Percentiles rank a stretch among this genome's conserved stretches.
phyloP scores from a whole-genome alignment of 2,329 filamentous ascomycete species.

The Polytolypa hystricis region DNA sequence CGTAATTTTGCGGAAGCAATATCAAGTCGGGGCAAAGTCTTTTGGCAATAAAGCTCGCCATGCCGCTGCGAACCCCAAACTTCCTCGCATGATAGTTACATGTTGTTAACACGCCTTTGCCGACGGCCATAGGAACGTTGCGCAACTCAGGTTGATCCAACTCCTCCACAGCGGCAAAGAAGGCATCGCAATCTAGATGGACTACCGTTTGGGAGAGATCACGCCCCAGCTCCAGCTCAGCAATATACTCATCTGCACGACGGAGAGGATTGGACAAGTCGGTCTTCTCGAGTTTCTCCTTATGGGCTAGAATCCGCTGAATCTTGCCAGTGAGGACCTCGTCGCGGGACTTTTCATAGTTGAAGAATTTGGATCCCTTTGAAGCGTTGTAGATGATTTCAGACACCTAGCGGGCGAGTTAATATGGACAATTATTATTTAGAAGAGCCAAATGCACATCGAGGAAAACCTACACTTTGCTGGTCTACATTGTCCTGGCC shows the following conservation, averaged over 20 bases:
- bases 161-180: slow-evolving; percentile 89
- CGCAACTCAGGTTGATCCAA: slow-evolving; percentile 74
- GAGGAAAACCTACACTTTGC: slow-evolving; percentile 56
- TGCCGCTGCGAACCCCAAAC: slow-evolving; percentile 84
- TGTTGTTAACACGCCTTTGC: slow-evolving; percentile 57
- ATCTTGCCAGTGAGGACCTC: slow-evolving; percentile 78
- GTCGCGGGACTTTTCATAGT: slow-evolving; percentile 75
- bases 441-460: background rate
- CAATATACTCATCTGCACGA: slow-evolving; percentile 68
- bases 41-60: slow-evolving; percentile 92
- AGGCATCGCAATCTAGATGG: slow-evolving; percentile 94
- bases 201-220: slow-evolving; percentile 79
- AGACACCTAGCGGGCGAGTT: slow-evolving; percentile 51
- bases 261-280: slow-evolving; percentile 64
- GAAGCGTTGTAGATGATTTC: slow-evolving; percentile 96
- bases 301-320: slow-evolving; percentile 62
- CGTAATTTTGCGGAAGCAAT: slow-evolving; percentile 72
- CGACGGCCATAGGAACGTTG: slow-evolving; percentile 82
- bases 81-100: slow-evolving; percentile 84
- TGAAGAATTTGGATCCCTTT: slow-evolving; percentile 94
- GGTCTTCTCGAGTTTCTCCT: slow-evolving; percentile 60
- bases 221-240: slow-evolving; percentile 63
- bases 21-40: slow-evolving; percentile 84
- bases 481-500: slow-evolving; percentile 93
- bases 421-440: background rate